phyloP scores from a whole-genome alignment of 306 rosid genomes.

The Cucurbita pepo region DNA sequence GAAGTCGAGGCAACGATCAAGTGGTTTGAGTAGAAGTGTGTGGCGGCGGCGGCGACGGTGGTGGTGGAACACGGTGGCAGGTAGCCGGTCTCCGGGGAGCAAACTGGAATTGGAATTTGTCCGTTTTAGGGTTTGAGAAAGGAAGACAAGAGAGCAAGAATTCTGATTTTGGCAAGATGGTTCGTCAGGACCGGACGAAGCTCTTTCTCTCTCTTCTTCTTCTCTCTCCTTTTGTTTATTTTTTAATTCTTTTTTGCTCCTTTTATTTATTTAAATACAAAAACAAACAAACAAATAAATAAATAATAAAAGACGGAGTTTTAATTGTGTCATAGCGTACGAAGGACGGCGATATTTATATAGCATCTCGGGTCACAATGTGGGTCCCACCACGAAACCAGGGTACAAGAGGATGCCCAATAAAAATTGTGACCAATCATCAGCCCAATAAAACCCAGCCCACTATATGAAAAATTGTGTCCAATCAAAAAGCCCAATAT shows the following conservation, averaged over 20 bases:
- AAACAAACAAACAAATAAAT: not conserved
- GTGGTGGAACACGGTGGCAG: not conserved
- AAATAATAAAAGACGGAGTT: constrained; percentile 1
- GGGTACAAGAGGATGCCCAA: too few species aligned
- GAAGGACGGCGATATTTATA: constrained; percentile 5
- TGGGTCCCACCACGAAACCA: not conserved
- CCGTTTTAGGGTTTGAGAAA: constrained; percentile 2
- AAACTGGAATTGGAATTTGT: not conserved
- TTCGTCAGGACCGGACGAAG: constrained; percentile 1
- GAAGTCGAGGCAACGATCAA: not conserved
- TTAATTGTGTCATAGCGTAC: not conserved
- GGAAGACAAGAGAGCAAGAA: not conserved
- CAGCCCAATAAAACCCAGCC: too few species aligned
- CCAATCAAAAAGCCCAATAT: too few species aligned
- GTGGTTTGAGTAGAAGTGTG: not conserved
- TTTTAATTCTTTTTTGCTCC: not conserved
- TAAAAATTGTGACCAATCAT: too few species aligned
- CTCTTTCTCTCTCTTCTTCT: not conserved
- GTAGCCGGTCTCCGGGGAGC: not conserved
- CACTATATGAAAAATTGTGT: too few species aligned
- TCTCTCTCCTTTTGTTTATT: not conserved
- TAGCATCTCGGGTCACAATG: not conserved
- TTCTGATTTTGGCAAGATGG: not conserved
- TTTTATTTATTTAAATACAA: not conserved
- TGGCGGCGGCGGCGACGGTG: not conserved